phyloP scores from a whole-genome alignment of 805 yeast species.

The Blastobotrys peoriensis region DNA sequence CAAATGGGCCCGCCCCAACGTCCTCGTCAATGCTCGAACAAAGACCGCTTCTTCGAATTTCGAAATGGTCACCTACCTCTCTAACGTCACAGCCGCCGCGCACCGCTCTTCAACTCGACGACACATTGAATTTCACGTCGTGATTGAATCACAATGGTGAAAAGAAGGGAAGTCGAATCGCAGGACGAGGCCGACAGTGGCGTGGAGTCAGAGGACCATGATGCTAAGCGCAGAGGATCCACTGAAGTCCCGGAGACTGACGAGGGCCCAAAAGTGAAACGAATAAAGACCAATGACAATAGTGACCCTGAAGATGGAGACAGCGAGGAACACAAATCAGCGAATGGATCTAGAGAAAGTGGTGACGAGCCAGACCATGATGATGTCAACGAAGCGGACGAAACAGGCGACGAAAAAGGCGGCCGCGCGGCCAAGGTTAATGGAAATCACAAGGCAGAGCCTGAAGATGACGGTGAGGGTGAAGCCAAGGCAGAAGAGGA shows the following conservation, averaged over 20 bases:
- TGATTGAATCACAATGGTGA: no score
- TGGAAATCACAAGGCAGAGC: conserved; percentile 3
- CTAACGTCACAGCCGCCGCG: no score
- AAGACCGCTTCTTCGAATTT: no score
- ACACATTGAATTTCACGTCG: no score
- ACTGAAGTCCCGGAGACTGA: not conserved
- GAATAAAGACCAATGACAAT: not conserved
- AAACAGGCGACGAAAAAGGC: conserved; percentile 5
- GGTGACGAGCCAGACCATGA: conserved; percentile 3
- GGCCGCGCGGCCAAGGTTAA: not conserved
- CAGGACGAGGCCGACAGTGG: conserved; percentile 14
- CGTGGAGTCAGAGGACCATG: conserved; percentile 2
- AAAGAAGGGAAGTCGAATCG: not conserved
- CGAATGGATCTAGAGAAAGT: conserved; percentile 4
- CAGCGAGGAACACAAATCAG: conserved; percentile 15
- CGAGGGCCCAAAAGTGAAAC: conserved; percentile 5
- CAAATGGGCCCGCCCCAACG: no score
- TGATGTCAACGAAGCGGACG: conserved; percentile 5
- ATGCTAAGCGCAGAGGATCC: conserved; percentile 22
- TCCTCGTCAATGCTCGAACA: no score
- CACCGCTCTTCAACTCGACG: no score
- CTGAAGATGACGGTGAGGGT: conserved; percentile 12
- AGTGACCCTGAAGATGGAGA: conserved; percentile 17
- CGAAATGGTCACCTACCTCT: no score
- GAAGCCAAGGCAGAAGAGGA: conserved; percentile 8